Evolutionary conservation across 1,284 basidiomycete genomes (phyloP), one percentile per base, ranked within the genome.

Genomic region (Tilletia indica): DNA sequence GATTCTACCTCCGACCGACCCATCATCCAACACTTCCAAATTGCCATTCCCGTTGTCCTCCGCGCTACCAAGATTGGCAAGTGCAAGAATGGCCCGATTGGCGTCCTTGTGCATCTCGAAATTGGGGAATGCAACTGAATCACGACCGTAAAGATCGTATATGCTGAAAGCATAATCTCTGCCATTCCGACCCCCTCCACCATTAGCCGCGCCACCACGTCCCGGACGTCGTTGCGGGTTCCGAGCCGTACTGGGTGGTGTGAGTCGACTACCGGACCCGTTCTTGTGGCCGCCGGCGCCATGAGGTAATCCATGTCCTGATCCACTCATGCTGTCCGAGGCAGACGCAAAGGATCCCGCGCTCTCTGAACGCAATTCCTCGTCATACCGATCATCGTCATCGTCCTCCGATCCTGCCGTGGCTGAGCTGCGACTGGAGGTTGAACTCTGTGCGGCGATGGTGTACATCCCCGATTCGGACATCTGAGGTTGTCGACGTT

Each of bases 61-160:
- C 68, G 36, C 48, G 25, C 25, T 31, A 45, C 14, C 42, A 3
- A 45, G 42, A 45, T 45, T 45, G 42, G 42, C 42, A 45, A 45
- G 42, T 14, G 61, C 61, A 64, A 38, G 36, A 25, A 64, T 64
- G 61, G 61, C 61, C 61, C 36, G 34, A 39, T 64, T 64, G 34
- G 61, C 61, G 14, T 64, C 61, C 34, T 70, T 66, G 25, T 72
- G 73, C 66, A 79, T 76, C 70, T 77, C 73, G 71, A 81, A 81
- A 72, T 81, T 80, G 48, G 80, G 80, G 51, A 82, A 82, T 11
- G 80, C 80, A 6, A 82, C 80, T 69, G 79, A 80, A 69, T 82
- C 80, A 11, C 80, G 74, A 11, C 80, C 80, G 67, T 82, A 82
- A 45, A 82, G 76, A 66, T 82, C 80, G 78, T 82, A 82, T 70